Evolutionary conservation across 2,329 filamentous ascomycete genomes (phyloP).

Genomic region (Penicillium sp.): DNA sequence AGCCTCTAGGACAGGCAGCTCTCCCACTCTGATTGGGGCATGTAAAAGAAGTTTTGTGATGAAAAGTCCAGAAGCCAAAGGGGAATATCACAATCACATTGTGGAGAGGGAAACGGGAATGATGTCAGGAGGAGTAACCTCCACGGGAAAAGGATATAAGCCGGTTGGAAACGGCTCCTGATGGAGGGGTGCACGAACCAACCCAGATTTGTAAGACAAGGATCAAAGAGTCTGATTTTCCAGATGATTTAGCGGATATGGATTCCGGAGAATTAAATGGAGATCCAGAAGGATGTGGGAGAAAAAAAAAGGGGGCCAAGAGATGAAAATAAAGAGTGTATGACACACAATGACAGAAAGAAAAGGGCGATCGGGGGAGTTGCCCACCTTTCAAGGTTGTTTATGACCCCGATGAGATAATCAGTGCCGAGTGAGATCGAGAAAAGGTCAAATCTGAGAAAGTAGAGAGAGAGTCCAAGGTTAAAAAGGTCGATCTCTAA

Average conservation of each 20-base stretch:
- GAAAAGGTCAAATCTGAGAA: not conserved
- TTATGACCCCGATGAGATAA: not conserved
- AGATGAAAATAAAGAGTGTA: not conserved
- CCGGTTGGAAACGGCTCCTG: not conserved
- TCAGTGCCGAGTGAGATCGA: not conserved
- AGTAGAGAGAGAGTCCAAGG: not conserved
- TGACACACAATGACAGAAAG: not conserved
- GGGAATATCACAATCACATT: slow-evolving; percentile 3
- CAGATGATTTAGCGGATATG: not conserved
- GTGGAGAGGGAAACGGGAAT: not conserved
- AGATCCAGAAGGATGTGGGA: not conserved
- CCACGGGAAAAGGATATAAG: not conserved
- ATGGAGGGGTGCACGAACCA: not conserved
- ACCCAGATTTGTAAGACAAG: not conserved
- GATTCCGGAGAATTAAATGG: not conserved
- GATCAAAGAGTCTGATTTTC: not conserved
- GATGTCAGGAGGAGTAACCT: not conserved
- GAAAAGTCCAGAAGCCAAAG: not conserved
- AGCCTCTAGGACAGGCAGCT: not conserved
- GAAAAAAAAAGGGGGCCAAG: not conserved
- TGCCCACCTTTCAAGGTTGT: not conserved
- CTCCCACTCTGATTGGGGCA: not conserved
- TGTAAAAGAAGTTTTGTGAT: not conserved
- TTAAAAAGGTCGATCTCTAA: not conserved
- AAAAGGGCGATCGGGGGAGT: not conserved